phyloP scores from a whole-genome alignment of 768 basidiomycete genomes.

The Lanmaoa rubissima region DNA sequence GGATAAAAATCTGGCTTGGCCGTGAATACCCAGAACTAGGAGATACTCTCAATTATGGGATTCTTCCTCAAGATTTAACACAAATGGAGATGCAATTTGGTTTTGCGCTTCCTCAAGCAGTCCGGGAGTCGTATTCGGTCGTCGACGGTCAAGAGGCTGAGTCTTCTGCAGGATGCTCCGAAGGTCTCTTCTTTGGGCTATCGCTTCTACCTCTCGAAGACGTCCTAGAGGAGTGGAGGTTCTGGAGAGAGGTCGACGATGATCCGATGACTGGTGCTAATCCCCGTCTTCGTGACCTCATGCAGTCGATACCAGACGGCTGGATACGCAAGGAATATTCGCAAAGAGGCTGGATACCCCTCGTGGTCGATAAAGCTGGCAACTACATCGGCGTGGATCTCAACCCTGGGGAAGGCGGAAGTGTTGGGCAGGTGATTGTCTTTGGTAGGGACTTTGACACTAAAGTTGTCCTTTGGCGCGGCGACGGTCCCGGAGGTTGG shows the following conservation, averaged over 20 bases:
- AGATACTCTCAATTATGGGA: constrained; percentile 93
- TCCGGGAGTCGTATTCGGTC: constrained; percentile 87
- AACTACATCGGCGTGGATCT: constrained; percentile 98
- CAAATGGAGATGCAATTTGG: constrained; percentile 85
- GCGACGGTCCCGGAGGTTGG: constrained; percentile 91
- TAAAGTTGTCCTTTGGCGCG: constrained; percentile 92
- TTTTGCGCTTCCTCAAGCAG: constrained; percentile 73
- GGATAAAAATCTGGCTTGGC: constrained; percentile 77
- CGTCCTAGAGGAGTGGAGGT: constrained; percentile 92
- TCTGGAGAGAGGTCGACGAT: constrained; percentile 92
- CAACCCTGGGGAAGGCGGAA: constrained; percentile 75
- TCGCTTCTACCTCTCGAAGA: constrained; percentile 91
- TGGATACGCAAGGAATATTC: constrained; percentile 93
- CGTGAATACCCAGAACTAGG: constrained; percentile 92
- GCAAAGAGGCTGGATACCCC: constrained; percentile 93
- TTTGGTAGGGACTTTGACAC: constrained; percentile 99
- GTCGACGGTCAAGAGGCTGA: constrained; percentile 95
- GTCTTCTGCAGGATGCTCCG: constrained; percentile 80
- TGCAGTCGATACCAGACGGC: constrained; percentile 86
- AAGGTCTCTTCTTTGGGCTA: constrained; percentile 95
- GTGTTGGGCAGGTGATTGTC: constrained; percentile 90
- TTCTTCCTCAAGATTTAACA: constrained; percentile 74
- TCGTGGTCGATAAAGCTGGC: constrained; percentile 89
- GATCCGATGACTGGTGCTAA: constrained; percentile 88
- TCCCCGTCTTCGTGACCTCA: constrained; percentile 60